Base-by-base conservation (phyloP, 2,329 filamentous ascomycete genomes). In the Fusarium sp. region DNA sequence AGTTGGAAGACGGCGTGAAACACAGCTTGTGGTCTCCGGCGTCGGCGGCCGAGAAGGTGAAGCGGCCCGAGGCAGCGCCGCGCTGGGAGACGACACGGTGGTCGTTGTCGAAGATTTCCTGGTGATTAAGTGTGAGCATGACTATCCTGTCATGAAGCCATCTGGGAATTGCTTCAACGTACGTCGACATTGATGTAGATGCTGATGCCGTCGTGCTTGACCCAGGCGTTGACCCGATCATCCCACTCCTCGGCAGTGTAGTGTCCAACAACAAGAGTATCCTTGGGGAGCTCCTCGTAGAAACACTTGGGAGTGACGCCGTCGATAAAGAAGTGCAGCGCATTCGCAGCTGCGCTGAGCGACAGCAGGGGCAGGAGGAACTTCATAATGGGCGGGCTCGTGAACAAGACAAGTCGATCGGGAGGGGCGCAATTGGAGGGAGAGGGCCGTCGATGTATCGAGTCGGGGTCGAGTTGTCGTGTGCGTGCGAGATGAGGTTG, bases 221-320 rank as follows among this genome's bases (percentile, higher is more conserved):
- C 81, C 88, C 93, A 98, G 56, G 83, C 79, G 72, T 88, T 87
- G 62, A 84, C 82, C 72, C 89, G 83, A 62, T 92, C 87, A 80
- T 96, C 90, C 83, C 89, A 96, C 80, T 96, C 91, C 81, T 96
- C 91, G 55, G 93, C 93, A 60, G 86, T 89, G 85, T 94, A 99
- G 82, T 96, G 91, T 73, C 96, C 96, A 64, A 97, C 94, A 61
- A 99, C 95, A 63, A 99, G 84, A 13, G 96, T 98, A 81, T 97
- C 95, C 85, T 98, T 97, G 72, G 96, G 94, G 64, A 99, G 87
- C 81, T 98, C 95, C 84, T 99, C 96, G 83, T 92, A 97, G 89
- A 99, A 99, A 83, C 96, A 99, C 83, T 96, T 97, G 73, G 93
- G 91, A 71, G 88, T 84, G 54, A 87, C 87, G 76, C 91, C 92